These are phyloP conservation scores for Verticillium nubilum DNA, from an alignment of 2,329 filamentous ascomycete species.

Conservation along the genomic window DNA sequence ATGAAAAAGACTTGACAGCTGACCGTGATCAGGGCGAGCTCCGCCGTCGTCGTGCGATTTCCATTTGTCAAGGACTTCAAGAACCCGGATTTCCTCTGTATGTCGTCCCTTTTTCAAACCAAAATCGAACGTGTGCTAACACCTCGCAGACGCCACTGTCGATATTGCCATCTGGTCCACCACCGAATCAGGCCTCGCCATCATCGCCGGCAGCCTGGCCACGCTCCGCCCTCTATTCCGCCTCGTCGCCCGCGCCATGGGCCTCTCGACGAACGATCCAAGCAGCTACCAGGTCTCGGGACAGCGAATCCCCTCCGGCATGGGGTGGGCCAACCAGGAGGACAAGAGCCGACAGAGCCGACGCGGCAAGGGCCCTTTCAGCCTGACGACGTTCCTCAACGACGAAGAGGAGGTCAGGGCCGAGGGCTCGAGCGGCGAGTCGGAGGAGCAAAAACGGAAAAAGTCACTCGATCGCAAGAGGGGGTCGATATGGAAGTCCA, in stretches of 20 bases:
- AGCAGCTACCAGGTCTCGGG: background rate
- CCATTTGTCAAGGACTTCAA: constrained; percentile 30
- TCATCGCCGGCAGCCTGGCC: constrained; percentile 41
- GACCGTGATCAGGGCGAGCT: constrained; percentile 30
- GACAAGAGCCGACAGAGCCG: background rate
- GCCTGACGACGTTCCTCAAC: constrained; percentile 20
- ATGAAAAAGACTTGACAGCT: background rate
- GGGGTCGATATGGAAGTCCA: constrained; percentile 4
- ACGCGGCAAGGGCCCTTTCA: constrained; percentile 15
- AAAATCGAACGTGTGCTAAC: background rate
- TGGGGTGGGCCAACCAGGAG: background rate
- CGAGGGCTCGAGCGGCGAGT: background rate
- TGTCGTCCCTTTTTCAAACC: constrained; percentile 4
- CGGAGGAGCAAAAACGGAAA: constrained; percentile 2
- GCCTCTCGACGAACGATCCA: constrained; percentile 9
- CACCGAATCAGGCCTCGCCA: constrained; percentile 39
- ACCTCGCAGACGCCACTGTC: constrained; percentile 26
- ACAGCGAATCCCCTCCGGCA: background rate
- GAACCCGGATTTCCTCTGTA: constrained; percentile 38
- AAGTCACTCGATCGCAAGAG: constrained; percentile 4
- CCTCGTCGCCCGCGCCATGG: constrained; percentile 24
- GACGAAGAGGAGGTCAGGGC: constrained; percentile 14
- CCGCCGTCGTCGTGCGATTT: constrained; percentile 35
- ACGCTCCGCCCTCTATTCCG: constrained; percentile 40
- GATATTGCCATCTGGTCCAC: constrained; percentile 44